Evolutionary conservation across 495 filamentous ascomycete genomes (phyloP).

Genomic region (Talaromyces stipitatus): DNA sequence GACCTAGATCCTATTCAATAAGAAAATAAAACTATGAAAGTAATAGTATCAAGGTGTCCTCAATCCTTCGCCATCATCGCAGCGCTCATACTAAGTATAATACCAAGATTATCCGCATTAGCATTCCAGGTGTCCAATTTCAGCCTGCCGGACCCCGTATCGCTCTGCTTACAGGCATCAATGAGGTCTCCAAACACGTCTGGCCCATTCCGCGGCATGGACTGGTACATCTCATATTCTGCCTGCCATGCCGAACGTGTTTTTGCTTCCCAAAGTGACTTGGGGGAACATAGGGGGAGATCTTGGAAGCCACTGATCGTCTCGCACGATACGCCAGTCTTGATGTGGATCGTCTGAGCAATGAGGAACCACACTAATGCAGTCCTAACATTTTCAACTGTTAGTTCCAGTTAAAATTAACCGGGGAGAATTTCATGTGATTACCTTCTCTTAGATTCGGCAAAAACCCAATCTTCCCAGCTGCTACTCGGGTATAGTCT

Average conservation of each 20-base stretch:
- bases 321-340: neutral
- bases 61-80: neutral
- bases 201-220: neutral
- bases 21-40: too few species aligned
- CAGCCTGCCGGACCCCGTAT: neutral
- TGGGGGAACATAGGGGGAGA: neutral
- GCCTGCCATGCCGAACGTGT: neutral
- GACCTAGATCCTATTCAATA: too few species aligned
- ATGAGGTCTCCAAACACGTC: neutral
- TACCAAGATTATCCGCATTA: neutral
- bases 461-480: slow-evolving; percentile 3
- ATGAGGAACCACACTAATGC: neutral
- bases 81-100: neutral
- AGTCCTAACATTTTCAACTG: neutral
- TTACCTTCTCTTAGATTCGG: neutral
- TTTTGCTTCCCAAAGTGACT: neutral
- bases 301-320: neutral
- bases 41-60: too few species aligned
- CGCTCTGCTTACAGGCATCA: neutral
- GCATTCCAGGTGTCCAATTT: slow-evolving; percentile 1
- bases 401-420: neutral
- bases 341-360: neutral
- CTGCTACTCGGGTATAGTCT: neutral
- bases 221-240: neutral
- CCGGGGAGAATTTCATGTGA: neutral